Base-by-base conservation (phyloP, 257 asterid species). In the Avicennia marina region DNA sequence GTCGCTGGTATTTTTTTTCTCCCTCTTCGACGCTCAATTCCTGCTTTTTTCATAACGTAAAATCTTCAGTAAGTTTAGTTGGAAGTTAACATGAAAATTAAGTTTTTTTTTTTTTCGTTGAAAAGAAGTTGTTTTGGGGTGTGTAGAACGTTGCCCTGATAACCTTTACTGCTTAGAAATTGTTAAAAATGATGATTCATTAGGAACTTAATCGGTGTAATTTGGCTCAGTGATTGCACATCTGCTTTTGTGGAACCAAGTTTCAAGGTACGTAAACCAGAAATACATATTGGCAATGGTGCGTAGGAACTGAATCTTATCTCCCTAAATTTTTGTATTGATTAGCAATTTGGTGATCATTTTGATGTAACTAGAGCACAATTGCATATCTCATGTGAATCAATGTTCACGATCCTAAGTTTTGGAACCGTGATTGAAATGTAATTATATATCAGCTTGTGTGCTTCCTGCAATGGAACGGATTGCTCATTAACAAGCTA, bases 1-100 rank as follows among this genome's bases (percentile, higher is more conserved):
- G 31, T 85, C 94, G 47, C 71, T 88, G 90, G 98, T 90, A 80
- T 18, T 18, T 33, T 17, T 62, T 24, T 16, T 16, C 4, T 17
- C 0, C n/a, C 6, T 24, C 5, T 31, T 39, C 17, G n/a, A 6
- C 41, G 7, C 29, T 58, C 29, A 9, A 1, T 45, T 27, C 4
- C 7, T 39, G 16, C 19, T 38, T 12, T 18, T 32, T 10, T 49
- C 33, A n/a, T n/a, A n/a, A n/a, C n/a, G n/a, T 58, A 2, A 5
- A 53, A 41, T 60, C 11, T 22, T 40, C 19, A 2, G 11, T 39
- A 24, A 34, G 32, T 13, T 41, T 56, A 27, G 64, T 51, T 64
- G 32, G 22, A 27, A n/a, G 7, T 58, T 21, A 2, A 29, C 34
- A n/a, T n/a, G n/a, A n/a, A n/a, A n/a, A n/a, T n/a, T n/a, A n/a